phyloP scores from a whole-genome alignment of 768 basidiomycete species.

The Favolaschia claudopus region DNA sequence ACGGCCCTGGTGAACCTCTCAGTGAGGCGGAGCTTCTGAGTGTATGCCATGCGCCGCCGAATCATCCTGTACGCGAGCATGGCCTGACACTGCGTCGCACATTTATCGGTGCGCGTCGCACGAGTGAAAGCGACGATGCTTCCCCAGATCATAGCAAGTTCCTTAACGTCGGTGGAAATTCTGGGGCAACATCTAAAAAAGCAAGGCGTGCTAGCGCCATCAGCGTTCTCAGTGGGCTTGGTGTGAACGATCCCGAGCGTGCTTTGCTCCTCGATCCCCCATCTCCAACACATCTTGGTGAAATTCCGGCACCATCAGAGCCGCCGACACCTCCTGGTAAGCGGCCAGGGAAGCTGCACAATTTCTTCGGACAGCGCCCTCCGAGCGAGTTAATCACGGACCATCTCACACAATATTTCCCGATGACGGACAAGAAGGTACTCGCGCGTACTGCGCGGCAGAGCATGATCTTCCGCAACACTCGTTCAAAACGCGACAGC shows the following conservation, averaged over 20 bases:
- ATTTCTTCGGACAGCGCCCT: slow-evolving; percentile 98
- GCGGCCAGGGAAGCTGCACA: slow-evolving; percentile 78
- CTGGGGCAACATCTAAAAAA: slow-evolving; percentile 50
- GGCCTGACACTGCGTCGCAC: slow-evolving; percentile 78
- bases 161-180: slow-evolving; percentile 32
- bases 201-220: slow-evolving; percentile 94
- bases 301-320: slow-evolving; percentile 37
- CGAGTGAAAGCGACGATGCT: slow-evolving; percentile 48
- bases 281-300: slow-evolving; percentile 52
- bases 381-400: slow-evolving; percentile 97
- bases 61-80: slow-evolving; percentile 80
- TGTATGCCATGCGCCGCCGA: slow-evolving; percentile 83
- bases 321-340: slow-evolving; percentile 41
- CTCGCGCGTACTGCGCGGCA: slow-evolving; percentile 88
- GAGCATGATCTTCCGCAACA: slow-evolving; percentile 78
- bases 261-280: slow-evolving; percentile 64
- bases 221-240: slow-evolving; percentile 92
- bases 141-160: slow-evolving; percentile 39
- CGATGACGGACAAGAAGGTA: slow-evolving; percentile 89
- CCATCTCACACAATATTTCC: slow-evolving; percentile 95
- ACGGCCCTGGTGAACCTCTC: slow-evolving; percentile 70
- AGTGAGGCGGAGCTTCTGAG: slow-evolving; percentile 82
- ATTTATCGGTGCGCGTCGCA: slow-evolving; percentile 48
- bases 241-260: slow-evolving; percentile 81
- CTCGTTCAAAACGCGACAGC: slow-evolving; percentile 55